Evolutionary conservation across 1,284 basidiomycete species (phyloP).

Genomic region (Schizopora paradoxa): DNA sequence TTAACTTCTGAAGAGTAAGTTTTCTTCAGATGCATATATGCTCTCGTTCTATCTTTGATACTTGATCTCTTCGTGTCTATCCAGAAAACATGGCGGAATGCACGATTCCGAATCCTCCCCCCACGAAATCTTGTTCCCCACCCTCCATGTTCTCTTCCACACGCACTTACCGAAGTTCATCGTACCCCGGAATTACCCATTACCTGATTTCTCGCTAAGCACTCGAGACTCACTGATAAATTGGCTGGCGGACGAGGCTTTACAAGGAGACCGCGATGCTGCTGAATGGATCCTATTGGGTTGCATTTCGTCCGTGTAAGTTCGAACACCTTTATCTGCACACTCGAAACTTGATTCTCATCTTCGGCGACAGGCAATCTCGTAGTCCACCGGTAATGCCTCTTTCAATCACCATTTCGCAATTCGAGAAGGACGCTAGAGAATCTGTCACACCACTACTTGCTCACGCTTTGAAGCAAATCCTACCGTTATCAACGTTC

Average conservation of each 20-base stretch:
- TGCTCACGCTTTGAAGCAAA: conserved; percentile 44
- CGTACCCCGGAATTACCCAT: conserved; percentile 35
- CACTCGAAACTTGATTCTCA: conserved; percentile 8
- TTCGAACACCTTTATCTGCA: conserved; percentile 13
- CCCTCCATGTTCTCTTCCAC: conserved; percentile 63
- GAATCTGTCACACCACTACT: conserved; percentile 38
- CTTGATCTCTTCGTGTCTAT: conserved; percentile 7
- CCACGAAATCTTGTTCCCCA: conserved; percentile 47
- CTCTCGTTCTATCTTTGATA: conserved; percentile 1
- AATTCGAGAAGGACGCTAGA: conserved; percentile 45
- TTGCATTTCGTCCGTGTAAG: conserved; percentile 64
- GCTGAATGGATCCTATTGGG: conserved; percentile 77
- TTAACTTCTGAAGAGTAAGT: conserved; percentile 57
- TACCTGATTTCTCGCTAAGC: conserved; percentile 12
- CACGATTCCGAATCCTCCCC: conserved; percentile 33
- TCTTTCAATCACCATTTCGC: conserved; percentile 58
- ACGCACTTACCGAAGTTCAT: conserved; percentile 36
- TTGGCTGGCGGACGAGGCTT: conserved; percentile 65
- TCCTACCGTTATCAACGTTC: conserved; percentile 47
- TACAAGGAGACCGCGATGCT: conserved; percentile 62
- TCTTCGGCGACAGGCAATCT: conserved; percentile 47
- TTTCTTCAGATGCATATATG: too few species aligned
- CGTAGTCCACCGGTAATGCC: conserved; percentile 65
- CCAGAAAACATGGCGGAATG: conserved; percentile 34
- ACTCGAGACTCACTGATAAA: conserved; percentile 48